Percentiles rank a stretch among this genome's conserved stretches.
Conservation (phyloP, 768 basidiomycete genomes). For the Auricularia auricula-judae region DNA sequence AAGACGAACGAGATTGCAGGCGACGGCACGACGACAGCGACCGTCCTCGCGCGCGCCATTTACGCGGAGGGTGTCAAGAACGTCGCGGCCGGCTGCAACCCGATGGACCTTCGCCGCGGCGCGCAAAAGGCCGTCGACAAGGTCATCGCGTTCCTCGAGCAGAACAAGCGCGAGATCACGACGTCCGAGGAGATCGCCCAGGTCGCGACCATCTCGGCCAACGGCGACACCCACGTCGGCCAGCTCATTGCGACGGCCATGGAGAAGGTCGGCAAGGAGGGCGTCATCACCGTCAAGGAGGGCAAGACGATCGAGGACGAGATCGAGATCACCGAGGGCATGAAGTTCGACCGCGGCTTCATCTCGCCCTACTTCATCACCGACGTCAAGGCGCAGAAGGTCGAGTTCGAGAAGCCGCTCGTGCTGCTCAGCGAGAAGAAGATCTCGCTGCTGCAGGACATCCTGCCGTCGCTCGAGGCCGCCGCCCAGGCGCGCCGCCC, state of each 20-base stretch:
- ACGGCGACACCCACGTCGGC: constrained; percentile 80
- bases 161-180: constrained; percentile 87
- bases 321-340: constrained; percentile 98
- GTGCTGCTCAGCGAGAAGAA: constrained; percentile 97
- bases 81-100: constrained; percentile 97
- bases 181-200: constrained; percentile 97
- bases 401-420: constrained; percentile 93
- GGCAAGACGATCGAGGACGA: constrained; percentile 97
- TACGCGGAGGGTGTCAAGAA: constrained; percentile 99
- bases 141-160: constrained; percentile 81
- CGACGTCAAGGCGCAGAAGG: constrained; percentile 91
- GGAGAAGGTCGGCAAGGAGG: constrained; percentile 99
- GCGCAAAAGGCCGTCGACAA: constrained; percentile 94
- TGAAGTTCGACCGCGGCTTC: constrained; percentile 98
- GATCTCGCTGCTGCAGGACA: constrained; percentile 88
- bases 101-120: constrained; percentile 98
- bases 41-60: constrained; percentile 92
- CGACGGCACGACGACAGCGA: constrained; percentile 97
- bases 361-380: constrained; percentile 98
- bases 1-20: constrained; percentile 97
- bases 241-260: constrained; percentile 95
- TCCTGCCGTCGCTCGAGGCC: constrained; percentile 81
- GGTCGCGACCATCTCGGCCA: constrained; percentile 89
- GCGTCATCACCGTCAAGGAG: constrained; percentile 99
- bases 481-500: constrained; percentile 65